These are phyloP conservation scores for Aspergillus conjunctus DNA, from an alignment of 495 filamentous ascomycete genomes.

Conservation along the genomic window DNA sequence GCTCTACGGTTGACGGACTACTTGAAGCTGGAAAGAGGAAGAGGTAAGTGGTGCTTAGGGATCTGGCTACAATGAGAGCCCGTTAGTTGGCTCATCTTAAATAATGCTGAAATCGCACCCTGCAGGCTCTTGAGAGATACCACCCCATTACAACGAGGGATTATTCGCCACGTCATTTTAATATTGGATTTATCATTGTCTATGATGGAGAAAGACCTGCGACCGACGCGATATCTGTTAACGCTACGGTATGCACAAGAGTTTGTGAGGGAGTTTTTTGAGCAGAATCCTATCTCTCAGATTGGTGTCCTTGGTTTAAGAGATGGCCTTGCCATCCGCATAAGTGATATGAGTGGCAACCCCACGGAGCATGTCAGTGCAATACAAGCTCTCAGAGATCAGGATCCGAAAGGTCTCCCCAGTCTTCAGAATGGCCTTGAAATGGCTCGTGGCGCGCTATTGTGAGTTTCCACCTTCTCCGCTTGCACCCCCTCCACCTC, in stretches of 20 bases:
- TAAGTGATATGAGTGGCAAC: slow-evolving; percentile 90
- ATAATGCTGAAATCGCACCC: slow-evolving; percentile 18
- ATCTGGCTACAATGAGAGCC: not conserved
- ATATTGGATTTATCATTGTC: slow-evolving; percentile 91
- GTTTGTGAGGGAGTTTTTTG: slow-evolving; percentile 93
- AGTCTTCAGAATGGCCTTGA: slow-evolving; percentile 94
- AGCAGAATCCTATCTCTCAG: slow-evolving; percentile 98
- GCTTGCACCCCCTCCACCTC: not conserved
- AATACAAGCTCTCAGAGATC: slow-evolving; percentile 65
- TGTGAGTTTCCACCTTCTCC: slow-evolving; percentile 50
- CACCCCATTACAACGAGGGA: slow-evolving; percentile 91
- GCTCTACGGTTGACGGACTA: slow-evolving; percentile 65
- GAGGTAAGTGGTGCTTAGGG: slow-evolving; percentile 51
- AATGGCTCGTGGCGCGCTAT: slow-evolving; percentile 87
- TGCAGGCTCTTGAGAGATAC: slow-evolving; percentile 81
- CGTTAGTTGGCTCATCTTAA: not conserved
- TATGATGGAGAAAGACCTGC: slow-evolving; percentile 93
- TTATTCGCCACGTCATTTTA: slow-evolving; percentile 90
- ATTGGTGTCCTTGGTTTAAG: slow-evolving; percentile 87
- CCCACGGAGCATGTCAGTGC: slow-evolving; percentile 83
- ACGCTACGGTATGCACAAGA: slow-evolving; percentile 81
- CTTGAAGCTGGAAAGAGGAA: slow-evolving; percentile 74
- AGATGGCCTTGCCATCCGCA: slow-evolving; percentile 81
- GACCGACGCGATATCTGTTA: slow-evolving; percentile 81
- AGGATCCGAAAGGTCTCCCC: slow-evolving; percentile 86